Base-by-base conservation (phyloP, 177 flowering plant species). In the Vitis hybrid region DNA sequence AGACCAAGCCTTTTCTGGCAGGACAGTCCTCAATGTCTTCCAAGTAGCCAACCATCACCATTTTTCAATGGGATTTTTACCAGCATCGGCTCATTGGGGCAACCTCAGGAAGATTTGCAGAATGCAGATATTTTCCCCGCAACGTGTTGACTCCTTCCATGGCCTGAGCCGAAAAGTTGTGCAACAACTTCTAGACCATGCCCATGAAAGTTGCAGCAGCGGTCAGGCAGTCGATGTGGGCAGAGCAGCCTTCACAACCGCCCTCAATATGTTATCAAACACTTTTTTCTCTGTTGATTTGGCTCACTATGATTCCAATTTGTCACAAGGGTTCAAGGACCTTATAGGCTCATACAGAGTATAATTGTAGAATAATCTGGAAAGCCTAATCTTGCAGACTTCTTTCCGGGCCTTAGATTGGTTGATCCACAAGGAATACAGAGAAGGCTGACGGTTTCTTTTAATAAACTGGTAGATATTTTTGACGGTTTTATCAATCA, bases 401-500 rank as follows among this genome's bases (percentile, higher is more conserved):
- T 26, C 56, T 75, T 75, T 54, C 81, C 83, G 10, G 14, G 57
- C 4, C 70, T 81, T 3, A 60, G 75, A 32, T 26, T 13, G 1
- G 1, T 81, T 3, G 83, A 76, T 40, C 81, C 75, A 12, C 84
- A 78, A 65, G 79, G 84, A 2, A 56, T 65, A 6, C 65, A 72
- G 65, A 40, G 8, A 40, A 12, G 68, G 40, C 2, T 64, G 19
- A 26, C 3, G 30, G 51, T n/a, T 10, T 26, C 62, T 12, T 57
- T 58, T 10, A 58, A 30, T 4, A 15, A n/a, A 3, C 54, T 52
- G 21, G 18, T 48, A 14, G 45, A 5, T 1, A 1, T 71, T 17
- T 73, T 78, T 12, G 80, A 75, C 52, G 55, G 52, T 1, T 48
- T 81, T 30, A 72, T 81, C 21, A 59, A 62, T 3, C 15, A 66